Base-by-base conservation (phyloP, 2,329 filamentous ascomycete species). In the Diaporthe destruens region DNA sequence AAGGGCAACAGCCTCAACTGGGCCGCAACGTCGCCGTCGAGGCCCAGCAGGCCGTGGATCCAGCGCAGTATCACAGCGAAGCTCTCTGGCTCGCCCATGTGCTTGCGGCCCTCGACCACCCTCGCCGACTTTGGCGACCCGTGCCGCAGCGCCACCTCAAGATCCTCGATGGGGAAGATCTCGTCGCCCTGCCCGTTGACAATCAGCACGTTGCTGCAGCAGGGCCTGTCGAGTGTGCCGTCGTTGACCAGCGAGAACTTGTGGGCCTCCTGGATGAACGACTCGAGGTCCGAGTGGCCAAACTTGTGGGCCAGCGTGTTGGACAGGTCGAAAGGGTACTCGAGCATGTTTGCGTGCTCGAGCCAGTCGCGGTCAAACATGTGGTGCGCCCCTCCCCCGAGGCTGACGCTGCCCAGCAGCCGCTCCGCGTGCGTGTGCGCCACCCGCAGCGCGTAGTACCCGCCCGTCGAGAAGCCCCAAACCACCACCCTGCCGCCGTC, bases 401-500 rank as follows among this genome's bases (percentile, higher is more conserved):
- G 90, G 18, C 89, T 91, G 25, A 93, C 84, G 29, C 81, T 81
- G 0, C 91, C 91, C 0, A 81, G 80, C 25, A 94, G 80, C 12
- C 82, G 80, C 0, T 83, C 78, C 23, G 83, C 81, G 79, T 93
- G 91, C n/a, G 90, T 93, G 79, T 92, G 90, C 56, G 91, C 91
- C n/a, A 89, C 85, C 23, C 91, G 87, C 49, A 91, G 84, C 25
- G 91, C 91, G 80, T 93, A 92, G 84, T 92, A 93, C 0, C 91
- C 91, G 39, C 91, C 91, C 0, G 87, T 85, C 75, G 88, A 91
- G 44, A 93, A 81, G 0, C 91, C 91, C 91, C 91, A 93, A 59
- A 86, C 88, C 74, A 90, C 80, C 11, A 93, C 81, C 47, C 81
- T 53, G 12, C 20, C 2, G 78, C 80, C 83, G 91, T 83, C 71